These are phyloP conservation scores for Neohortaea acidophila DNA, from an alignment of 495 filamentous ascomycete genomes.

Conservation along the genomic window DNA sequence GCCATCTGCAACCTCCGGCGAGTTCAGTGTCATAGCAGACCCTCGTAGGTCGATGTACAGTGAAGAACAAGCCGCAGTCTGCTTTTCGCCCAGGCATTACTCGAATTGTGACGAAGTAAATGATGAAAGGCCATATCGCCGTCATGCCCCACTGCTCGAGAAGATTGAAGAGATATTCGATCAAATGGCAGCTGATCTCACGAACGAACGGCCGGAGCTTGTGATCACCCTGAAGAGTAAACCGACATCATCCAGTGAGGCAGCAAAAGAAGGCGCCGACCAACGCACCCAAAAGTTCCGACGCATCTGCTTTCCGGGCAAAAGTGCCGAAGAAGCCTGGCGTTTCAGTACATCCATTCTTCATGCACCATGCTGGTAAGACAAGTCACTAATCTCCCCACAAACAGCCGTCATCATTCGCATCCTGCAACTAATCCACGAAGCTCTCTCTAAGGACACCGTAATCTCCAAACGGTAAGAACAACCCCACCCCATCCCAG, in stretches of 20 bases:
- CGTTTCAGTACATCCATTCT: conserved; percentile 41
- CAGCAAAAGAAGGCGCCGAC: not conserved
- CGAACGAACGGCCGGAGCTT: conserved; percentile 30
- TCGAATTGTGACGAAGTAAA: too few species aligned
- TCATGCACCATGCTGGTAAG: not conserved
- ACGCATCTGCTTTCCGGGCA: conserved; percentile 42
- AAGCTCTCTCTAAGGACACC: conserved; percentile 44
- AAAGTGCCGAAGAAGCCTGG: conserved; percentile 44
- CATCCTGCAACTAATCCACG: conserved; percentile 55
- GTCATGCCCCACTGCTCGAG: too few species aligned
- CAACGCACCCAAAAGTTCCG: not conserved
- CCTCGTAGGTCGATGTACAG: too few species aligned
- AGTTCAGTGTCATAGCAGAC: too few species aligned
- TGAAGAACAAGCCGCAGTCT: too few species aligned
- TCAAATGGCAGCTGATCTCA: conserved; percentile 33
- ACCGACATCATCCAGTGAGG: not conserved
- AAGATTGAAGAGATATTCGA: conserved; percentile 34
- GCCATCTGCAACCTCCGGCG: too few species aligned
- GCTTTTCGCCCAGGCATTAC: too few species aligned
- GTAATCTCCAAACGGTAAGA: conserved; percentile 71
- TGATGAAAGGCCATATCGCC: too few species aligned
- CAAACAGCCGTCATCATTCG: conserved; percentile 44
- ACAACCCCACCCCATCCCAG: not conserved
- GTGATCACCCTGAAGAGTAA: conserved; percentile 29
- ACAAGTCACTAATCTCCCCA: not conserved